phyloP scores from a whole-genome alignment of 345 rosid species.

The Arabis alpina region DNA sequence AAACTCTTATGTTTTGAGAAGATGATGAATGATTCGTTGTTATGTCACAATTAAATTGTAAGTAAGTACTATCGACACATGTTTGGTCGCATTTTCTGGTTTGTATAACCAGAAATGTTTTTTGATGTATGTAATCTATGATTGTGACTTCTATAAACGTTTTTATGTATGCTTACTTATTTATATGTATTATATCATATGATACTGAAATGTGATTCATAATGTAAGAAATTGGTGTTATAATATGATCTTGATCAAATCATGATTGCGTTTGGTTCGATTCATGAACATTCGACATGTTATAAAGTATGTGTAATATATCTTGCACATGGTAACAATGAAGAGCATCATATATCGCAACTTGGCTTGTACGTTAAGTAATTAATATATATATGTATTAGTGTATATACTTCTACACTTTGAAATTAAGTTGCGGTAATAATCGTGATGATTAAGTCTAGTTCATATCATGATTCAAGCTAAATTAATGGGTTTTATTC shows the following conservation, averaged over 20 bases:
- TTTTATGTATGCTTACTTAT: not conserved
- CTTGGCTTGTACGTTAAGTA: conserved; percentile 31
- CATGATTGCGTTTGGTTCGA: not conserved
- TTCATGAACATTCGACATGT: conserved; percentile 10
- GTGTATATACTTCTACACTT: not conserved
- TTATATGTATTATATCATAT: not conserved
- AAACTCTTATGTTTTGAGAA: not conserved
- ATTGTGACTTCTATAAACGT: conserved; percentile 29
- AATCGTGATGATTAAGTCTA: conserved; percentile 12
- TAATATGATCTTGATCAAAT: not conserved
- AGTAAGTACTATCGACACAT: conserved; percentile 38
- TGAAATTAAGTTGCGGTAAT: conserved; percentile 6
- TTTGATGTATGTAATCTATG: conserved; percentile 23
- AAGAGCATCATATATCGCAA: conserved; percentile 2
- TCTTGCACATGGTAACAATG: conserved; percentile 14
- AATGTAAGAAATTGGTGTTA: not conserved
- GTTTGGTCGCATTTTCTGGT: conserved; percentile 41
- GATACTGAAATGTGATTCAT: not conserved
- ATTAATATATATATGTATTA: not conserved
- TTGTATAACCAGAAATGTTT: conserved; percentile 10
- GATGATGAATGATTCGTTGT: conserved; percentile 23
- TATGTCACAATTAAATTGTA: conserved; percentile 11
- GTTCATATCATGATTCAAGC: not conserved
- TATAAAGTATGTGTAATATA: conserved; percentile 3
- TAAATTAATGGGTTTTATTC: conserved; percentile 4